Percentiles rank a stretch among this genome's conserved stretches.
These are phyloP conservation scores for Trichoderma koningiopsis DNA, from an alignment of 2,329 filamentous ascomycete species.

Conservation along the genomic window DNA sequence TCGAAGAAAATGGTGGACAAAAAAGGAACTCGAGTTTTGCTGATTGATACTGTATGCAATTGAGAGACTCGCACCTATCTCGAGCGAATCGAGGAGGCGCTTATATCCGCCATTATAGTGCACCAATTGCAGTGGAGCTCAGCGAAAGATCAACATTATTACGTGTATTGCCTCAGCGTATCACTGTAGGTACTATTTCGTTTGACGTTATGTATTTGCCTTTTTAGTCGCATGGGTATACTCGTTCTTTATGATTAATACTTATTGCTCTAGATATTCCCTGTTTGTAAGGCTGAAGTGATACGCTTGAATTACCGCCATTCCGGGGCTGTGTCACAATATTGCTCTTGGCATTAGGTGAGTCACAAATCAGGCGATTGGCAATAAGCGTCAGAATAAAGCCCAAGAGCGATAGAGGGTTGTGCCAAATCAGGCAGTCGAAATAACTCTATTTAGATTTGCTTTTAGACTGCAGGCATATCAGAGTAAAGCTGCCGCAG, in stretches of 20 bases:
- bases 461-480: not conserved
- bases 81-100: not conserved
- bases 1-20: not conserved
- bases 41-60: not conserved
- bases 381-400: not conserved
- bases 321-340: constrained; percentile 3
- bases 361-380: constrained; percentile 3
- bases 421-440: not conserved
- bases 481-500: not conserved
- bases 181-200: not conserved
- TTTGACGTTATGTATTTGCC: not conserved
- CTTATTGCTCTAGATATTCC: not conserved
- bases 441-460: not conserved
- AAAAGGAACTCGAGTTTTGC: not conserved
- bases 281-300: not conserved
- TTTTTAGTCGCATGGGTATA: not conserved
- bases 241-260: not conserved
- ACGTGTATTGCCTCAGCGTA: not conserved
- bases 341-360: not conserved
- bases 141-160: not conserved
- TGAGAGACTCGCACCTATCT: not conserved
- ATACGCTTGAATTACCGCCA: not conserved
- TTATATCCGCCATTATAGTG: too few species aligned
- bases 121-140: not conserved
- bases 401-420: not conserved